phyloP scores from a whole-genome alignment of 495 filamentous ascomycete genomes.

The Lepidopterella palustris region DNA sequence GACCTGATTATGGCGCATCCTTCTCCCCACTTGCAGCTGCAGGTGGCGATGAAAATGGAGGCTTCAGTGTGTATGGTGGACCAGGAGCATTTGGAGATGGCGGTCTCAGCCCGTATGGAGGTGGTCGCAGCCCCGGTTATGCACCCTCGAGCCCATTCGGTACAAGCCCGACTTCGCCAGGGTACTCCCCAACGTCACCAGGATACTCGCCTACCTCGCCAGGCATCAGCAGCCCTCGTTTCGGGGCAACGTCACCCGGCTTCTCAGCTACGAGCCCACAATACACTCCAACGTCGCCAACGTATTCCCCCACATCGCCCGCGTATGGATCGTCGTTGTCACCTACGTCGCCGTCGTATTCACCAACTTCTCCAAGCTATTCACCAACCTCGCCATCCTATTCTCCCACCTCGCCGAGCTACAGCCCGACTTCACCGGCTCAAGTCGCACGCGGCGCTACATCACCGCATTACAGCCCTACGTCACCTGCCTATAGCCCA shows the following conservation, averaged over 20 bases:
- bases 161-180: constrained; percentile 72
- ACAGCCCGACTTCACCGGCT: constrained; percentile 54
- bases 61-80: constrained; percentile 55
- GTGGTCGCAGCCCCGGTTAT: constrained; percentile 64
- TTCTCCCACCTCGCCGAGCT: constrained; percentile 57
- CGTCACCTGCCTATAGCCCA: constrained; percentile 57
- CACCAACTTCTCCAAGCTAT: constrained; percentile 32
- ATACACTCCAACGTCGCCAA: constrained; percentile 41
- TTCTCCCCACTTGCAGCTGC: constrained; percentile 87
- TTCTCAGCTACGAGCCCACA: constrained; percentile 38
- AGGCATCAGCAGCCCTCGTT: constrained; percentile 34
- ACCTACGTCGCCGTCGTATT: constrained; percentile 36
- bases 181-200: constrained; percentile 66
- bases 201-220: constrained; percentile 64
- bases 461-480: constrained; percentile 49
- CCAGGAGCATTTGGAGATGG: constrained; percentile 46
- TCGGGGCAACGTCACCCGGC: constrained; percentile 32
- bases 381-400: constrained; percentile 74
- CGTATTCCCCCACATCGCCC: constrained; percentile 54
- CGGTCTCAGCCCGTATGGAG: constrained; percentile 59
- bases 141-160: constrained; percentile 72
- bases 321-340: constrained; percentile 45
- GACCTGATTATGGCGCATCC: constrained; percentile 67
- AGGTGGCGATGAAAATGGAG: constrained; percentile 62
- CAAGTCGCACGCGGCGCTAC: constrained; percentile 46